Conservation (phyloP, 768 basidiomycete species). For the Pleurotus djamor region DNA sequence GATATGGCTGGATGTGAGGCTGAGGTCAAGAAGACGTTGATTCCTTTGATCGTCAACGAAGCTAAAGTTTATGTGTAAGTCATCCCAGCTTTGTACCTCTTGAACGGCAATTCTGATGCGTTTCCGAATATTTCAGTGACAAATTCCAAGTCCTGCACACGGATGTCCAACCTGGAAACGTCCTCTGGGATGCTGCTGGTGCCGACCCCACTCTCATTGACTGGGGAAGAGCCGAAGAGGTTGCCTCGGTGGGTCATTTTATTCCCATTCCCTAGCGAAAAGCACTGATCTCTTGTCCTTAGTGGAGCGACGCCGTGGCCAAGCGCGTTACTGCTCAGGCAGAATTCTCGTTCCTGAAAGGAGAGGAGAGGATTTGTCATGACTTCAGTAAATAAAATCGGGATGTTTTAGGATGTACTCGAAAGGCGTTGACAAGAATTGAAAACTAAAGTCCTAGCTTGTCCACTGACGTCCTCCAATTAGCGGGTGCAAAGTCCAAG, state of each 20-base stretch:
- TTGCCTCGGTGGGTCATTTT: background rate
- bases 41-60: background rate
- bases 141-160: background rate
- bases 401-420: no score
- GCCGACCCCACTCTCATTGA: background rate
- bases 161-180: background rate
- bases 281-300: background rate
- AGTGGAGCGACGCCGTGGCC: background rate
- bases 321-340: background rate
- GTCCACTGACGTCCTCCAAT: no score
- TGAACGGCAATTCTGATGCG: background rate
- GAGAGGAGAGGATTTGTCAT: background rate
- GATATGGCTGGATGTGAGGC: background rate
- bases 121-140: background rate
- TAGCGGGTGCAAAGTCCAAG: no score
- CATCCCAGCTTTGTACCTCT: background rate
- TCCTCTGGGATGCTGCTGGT: background rate
- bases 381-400: background rate
- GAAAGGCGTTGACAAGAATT: no score
- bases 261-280: background rate
- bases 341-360: background rate
- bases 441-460: no score
- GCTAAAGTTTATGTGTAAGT: background rate
- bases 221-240: constrained; percentile 1
- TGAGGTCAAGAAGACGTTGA: background rate